Percentiles rank a stretch among this genome's conserved stretches.
Evolutionary conservation across 2,329 filamentous ascomycete genomes (phyloP).

Genomic region (Trichoderma polysporum): DNA sequence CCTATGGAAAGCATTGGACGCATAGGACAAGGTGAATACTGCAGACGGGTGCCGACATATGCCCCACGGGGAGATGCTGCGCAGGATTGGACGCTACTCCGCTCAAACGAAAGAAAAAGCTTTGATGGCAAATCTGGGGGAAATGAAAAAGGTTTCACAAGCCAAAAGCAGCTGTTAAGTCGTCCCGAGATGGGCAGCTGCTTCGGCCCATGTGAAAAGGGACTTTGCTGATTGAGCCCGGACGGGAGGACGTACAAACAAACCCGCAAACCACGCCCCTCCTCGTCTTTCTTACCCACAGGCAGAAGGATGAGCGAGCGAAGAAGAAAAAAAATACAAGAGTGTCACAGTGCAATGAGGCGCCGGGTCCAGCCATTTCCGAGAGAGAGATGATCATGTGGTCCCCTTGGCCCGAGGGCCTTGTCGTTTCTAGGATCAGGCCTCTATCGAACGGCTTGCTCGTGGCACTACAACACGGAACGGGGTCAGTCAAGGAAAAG

Average conservation of each 20-base stretch:
- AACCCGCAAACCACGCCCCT: neutral
- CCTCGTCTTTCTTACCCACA: constrained; percentile 8
- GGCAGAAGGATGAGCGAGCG: constrained; percentile 12
- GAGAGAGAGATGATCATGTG: constrained; percentile 9
- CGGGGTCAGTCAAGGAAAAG: neutral
- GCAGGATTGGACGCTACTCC: neutral
- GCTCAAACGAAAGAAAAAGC: neutral
- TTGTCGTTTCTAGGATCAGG: neutral
- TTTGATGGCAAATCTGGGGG: neutral
- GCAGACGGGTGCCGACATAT: neutral
- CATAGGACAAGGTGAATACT: neutral
- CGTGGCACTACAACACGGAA: neutral
- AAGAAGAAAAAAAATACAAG: neutral
- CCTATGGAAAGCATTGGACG: neutral
- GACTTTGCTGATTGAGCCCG: neutral
- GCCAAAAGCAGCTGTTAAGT: neutral
- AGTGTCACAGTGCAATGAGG: constrained; percentile 1
- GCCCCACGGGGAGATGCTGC: constrained; percentile 14
- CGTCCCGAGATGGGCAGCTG: constrained; percentile 1
- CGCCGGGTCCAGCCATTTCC: neutral
- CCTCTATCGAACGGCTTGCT: neutral
- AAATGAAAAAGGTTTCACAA: neutral
- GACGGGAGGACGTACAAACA: neutral
- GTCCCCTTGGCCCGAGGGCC: neutral
- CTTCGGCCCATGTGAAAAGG: neutral